phyloP scores from a whole-genome alignment of 768 basidiomycete genomes.

The Lactarius psammicola region DNA sequence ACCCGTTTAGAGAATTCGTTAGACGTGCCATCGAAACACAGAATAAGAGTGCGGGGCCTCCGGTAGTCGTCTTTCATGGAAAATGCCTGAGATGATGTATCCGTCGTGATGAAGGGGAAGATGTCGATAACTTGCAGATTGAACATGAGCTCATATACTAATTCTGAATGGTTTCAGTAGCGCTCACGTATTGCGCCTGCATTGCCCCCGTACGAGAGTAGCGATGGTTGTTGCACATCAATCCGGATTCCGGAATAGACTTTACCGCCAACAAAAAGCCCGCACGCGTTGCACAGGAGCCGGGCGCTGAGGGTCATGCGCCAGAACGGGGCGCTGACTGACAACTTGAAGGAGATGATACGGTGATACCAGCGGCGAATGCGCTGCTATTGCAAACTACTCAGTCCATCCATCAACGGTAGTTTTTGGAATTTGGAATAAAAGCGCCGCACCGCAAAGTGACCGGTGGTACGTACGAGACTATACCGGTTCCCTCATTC shows the following conservation, averaged over 20 bases:
- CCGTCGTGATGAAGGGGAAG: neutral
- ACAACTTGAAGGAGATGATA: too few species aligned
- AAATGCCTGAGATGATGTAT: neutral
- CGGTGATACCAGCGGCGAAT: neutral
- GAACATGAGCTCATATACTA: neutral
- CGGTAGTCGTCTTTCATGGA: neutral
- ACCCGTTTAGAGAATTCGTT: conserved; percentile 39
- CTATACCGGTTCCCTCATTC: too few species aligned
- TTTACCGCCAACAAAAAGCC: neutral
- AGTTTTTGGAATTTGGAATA: too few species aligned
- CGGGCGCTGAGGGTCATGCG: neutral
- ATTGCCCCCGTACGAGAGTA: neutral
- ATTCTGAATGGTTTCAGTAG: neutral
- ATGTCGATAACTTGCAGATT: neutral
- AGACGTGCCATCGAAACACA: conserved; percentile 72
- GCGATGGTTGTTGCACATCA: neutral
- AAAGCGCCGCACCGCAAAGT: neutral
- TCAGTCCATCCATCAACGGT: too few species aligned
- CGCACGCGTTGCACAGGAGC: neutral
- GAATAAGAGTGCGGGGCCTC: conserved; percentile 47
- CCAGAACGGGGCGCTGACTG: too few species aligned
- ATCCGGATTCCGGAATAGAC: neutral
- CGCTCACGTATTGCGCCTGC: neutral
- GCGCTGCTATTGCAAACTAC: neutral
- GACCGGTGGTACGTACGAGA: neutral